Evolutionary conservation across 2,329 filamentous ascomycete species (phyloP).

Genomic region (Monosporascus sp.): DNA sequence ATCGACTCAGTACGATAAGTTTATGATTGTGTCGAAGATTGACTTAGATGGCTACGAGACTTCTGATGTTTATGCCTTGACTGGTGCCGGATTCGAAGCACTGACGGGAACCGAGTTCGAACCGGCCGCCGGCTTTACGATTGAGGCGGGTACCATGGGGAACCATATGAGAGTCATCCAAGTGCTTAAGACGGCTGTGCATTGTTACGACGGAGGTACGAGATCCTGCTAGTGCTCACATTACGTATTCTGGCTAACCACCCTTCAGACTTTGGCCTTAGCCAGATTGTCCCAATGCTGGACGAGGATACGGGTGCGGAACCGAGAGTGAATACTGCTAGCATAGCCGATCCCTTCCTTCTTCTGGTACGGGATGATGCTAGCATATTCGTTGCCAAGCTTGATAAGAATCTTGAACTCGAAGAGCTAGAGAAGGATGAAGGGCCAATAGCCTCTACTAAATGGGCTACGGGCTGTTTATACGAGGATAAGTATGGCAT

Average conservation of each 20-base stretch:
- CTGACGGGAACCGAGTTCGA: slow-evolving; percentile 87
- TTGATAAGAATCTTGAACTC: slow-evolving; percentile 76
- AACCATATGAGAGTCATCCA: slow-evolving; percentile 79
- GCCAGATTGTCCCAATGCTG: slow-evolving; percentile 87
- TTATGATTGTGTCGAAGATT: slow-evolving; percentile 76
- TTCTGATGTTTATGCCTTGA: slow-evolving; percentile 73
- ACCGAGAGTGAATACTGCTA: slow-evolving; percentile 71
- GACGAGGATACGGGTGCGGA: slow-evolving; percentile 86
- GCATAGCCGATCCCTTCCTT: slow-evolving; percentile 82
- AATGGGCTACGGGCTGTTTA: slow-evolving; percentile 79
- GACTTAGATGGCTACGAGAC: slow-evolving; percentile 66
- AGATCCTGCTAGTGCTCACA: slow-evolving; percentile 14
- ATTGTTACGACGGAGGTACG: slow-evolving; percentile 86
- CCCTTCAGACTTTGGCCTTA: slow-evolving; percentile 71
- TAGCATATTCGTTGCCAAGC: slow-evolving; percentile 72
- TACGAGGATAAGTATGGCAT: slow-evolving; percentile 64
- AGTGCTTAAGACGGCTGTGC: slow-evolving; percentile 78
- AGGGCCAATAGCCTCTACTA: slow-evolving; percentile 50
- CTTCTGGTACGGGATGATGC: slow-evolving; percentile 79
- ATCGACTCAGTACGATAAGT: slow-evolving; percentile 66
- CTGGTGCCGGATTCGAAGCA: slow-evolving; percentile 68
- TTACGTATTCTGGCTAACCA: not conserved
- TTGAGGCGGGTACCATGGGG: slow-evolving; percentile 82
- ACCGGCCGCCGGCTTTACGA: slow-evolving; percentile 76
- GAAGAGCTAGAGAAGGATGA: slow-evolving; percentile 71